phyloP scores from a whole-genome alignment of 2,329 filamentous ascomycete genomes.

The Incumbomyces delicatus region DNA sequence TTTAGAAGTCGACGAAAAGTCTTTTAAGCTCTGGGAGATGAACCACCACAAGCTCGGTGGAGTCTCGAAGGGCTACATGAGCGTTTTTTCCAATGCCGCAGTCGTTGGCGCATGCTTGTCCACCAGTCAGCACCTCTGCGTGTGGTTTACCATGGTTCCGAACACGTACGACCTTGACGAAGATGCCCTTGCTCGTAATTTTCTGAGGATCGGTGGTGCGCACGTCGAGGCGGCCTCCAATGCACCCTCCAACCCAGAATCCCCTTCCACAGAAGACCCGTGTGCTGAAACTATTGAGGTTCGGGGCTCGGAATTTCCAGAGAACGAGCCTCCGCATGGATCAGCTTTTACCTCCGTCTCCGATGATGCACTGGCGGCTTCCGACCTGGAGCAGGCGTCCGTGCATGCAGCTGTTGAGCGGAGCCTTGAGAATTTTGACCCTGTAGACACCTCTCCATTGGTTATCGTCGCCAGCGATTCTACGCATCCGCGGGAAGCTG shows the following conservation, averaged over 20 bases:
- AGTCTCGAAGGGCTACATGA: conserved; percentile 11
- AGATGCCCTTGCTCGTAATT: background rate
- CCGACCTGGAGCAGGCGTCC: conserved; percentile 17
- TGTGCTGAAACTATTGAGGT: background rate
- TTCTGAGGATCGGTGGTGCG: background rate
- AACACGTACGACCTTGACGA: conserved; percentile 14
- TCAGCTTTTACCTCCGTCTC: background rate
- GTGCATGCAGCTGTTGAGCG: conserved; percentile 13
- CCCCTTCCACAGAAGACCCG: background rate
- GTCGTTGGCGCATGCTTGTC: conserved; percentile 1
- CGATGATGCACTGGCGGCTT: conserved; percentile 9
- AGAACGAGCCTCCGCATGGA: background rate
- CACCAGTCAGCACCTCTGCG: conserved; percentile 10
- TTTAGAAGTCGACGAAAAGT: conserved; percentile 10
- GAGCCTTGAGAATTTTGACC: conserved; percentile 5
- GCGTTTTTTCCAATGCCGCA: conserved; percentile 7
- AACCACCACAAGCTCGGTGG: conserved; percentile 11
- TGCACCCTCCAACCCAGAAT: background rate
- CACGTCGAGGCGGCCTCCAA: background rate
- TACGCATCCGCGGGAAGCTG: too few relatives aligned
- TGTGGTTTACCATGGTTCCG: conserved; percentile 19
- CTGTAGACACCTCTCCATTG: too few relatives aligned
- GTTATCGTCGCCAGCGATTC: too few relatives aligned
- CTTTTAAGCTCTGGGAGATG: conserved; percentile 13
- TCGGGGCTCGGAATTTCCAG: background rate